Percentiles rank a stretch among this genome's conserved stretches.
Conservation (phyloP, 257 asterid species). For the Capsicum baccatum region DNA sequence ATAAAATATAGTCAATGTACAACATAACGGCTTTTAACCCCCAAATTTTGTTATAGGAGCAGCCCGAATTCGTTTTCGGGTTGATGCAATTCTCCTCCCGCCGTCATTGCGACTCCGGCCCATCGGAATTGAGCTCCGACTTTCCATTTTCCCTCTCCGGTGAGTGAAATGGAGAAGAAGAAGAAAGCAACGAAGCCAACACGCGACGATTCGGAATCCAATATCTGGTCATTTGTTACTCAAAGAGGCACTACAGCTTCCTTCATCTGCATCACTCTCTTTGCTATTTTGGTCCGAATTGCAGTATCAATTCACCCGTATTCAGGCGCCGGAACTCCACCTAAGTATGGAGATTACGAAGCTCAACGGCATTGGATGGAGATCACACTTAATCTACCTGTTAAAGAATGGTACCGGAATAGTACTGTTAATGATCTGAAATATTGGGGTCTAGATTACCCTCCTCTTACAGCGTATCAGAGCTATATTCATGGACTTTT, state of each 20-base stretch:
- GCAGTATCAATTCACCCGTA: conserved; percentile 82
- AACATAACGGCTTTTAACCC: neutral
- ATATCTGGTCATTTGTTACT: conserved; percentile 54
- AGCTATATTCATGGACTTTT: conserved; percentile 79
- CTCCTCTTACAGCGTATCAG: conserved; percentile 92
- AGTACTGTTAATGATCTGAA: conserved; percentile 71
- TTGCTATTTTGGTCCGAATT: conserved; percentile 77
- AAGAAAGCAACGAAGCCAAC: conserved; percentile 34
- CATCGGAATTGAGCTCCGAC: neutral
- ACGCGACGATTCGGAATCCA: conserved; percentile 30
- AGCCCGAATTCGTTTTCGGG: conserved; percentile 23
- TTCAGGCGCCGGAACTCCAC: conserved; percentile 90
- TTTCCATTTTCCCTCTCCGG: neutral
- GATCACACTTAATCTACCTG: conserved; percentile 80
- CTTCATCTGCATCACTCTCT: conserved; percentile 70
- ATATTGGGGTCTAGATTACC: conserved; percentile 98
- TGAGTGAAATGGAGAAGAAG: conserved; percentile 42
- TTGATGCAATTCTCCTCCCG: neutral
- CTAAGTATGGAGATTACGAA: conserved; percentile 89
- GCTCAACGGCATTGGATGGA: conserved; percentile 99
- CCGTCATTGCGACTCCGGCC: neutral
- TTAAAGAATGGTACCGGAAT: conserved; percentile 82
- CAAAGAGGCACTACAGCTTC: conserved; percentile 51
- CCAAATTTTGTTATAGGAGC: neutral
- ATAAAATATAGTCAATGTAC: neutral